Evolutionary conservation across 805 yeast species (phyloP).

Genomic region (Candida lessepsii): DNA sequence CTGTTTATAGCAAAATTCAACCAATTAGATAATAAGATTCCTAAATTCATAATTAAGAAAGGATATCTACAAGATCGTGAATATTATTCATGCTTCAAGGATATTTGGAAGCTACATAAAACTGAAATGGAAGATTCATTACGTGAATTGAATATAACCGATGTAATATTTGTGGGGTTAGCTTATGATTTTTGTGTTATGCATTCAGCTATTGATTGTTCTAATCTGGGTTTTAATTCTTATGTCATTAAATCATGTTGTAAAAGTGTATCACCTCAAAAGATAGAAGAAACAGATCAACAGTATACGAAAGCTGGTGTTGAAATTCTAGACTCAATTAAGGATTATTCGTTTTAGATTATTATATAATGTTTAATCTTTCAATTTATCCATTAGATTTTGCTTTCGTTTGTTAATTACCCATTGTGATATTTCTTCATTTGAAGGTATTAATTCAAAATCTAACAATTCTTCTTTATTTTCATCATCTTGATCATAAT

Average conservation of each 20-base stretch:
- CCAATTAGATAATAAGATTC: slow-evolving; percentile 29
- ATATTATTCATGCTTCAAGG: slow-evolving; percentile 84
- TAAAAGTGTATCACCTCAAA: slow-evolving; percentile 52
- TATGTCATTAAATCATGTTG: slow-evolving; percentile 57
- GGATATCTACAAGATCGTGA: slow-evolving; percentile 75
- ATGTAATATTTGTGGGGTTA: slow-evolving; percentile 74
- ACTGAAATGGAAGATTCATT: slow-evolving; percentile 63
- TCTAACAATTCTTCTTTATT: neutral
- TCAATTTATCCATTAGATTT: slow-evolving; percentile 37
- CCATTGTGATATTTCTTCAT: slow-evolving; percentile 43
- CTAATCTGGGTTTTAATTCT: slow-evolving; percentile 59
- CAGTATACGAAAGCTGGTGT: slow-evolving; percentile 36
- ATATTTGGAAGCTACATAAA: slow-evolving; percentile 67
- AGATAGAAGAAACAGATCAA: slow-evolving; percentile 30
- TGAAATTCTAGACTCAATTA: slow-evolving; percentile 17
- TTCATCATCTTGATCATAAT: neutral
- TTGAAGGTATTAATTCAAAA: neutral
- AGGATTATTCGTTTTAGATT: slow-evolving; percentile 12
- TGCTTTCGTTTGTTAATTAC: slow-evolving; percentile 45
- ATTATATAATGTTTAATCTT: too few relatives aligned
- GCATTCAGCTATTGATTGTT: slow-evolving; percentile 71
- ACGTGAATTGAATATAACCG: slow-evolving; percentile 44
- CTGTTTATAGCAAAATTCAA: slow-evolving; percentile 42
- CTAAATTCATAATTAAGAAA: slow-evolving; percentile 52
- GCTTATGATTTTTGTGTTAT: slow-evolving; percentile 88